These are phyloP conservation scores for Dentipellis sp. DNA, from an alignment of 768 basidiomycete genomes.

Conservation along the genomic window DNA sequence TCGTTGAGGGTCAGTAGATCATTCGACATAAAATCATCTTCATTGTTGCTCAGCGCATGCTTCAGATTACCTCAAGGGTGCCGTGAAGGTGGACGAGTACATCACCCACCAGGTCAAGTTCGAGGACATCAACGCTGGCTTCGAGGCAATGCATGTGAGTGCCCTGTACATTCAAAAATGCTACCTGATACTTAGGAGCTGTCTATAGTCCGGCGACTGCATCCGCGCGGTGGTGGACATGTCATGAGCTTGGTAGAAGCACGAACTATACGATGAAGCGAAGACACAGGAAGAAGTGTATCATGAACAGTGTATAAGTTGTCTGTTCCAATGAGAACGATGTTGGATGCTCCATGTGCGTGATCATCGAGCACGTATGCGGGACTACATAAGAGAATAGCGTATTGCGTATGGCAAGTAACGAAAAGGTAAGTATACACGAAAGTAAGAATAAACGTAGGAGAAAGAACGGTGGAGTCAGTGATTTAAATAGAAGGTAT, in stretches of 20 bases:
- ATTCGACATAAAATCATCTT: neutral
- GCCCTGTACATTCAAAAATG: neutral
- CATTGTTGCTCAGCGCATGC: constrained; percentile 6
- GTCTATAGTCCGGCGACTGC: constrained; percentile 63
- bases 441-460: no score
- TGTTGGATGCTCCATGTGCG: no score
- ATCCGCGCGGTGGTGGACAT: constrained; percentile 96
- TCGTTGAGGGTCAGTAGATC: constrained; percentile 65
- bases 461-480: no score
- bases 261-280: neutral
- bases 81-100: constrained; percentile 90
- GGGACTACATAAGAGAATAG: no score
- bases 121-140: constrained; percentile 75
- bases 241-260: constrained; percentile 20
- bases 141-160: constrained; percentile 95
- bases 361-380: no score
- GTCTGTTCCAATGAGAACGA: no score
- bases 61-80: constrained; percentile 72
- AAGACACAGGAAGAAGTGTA: neutral
- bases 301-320: neutral
- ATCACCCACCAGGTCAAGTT: constrained; percentile 80
- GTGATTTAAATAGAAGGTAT: no score
- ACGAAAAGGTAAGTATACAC: no score
- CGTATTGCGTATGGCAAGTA: no score
- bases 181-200: constrained; percentile 1